Base-by-base conservation (phyloP, 2,329 filamentous ascomycete species). In the Claviceps sp. region DNA sequence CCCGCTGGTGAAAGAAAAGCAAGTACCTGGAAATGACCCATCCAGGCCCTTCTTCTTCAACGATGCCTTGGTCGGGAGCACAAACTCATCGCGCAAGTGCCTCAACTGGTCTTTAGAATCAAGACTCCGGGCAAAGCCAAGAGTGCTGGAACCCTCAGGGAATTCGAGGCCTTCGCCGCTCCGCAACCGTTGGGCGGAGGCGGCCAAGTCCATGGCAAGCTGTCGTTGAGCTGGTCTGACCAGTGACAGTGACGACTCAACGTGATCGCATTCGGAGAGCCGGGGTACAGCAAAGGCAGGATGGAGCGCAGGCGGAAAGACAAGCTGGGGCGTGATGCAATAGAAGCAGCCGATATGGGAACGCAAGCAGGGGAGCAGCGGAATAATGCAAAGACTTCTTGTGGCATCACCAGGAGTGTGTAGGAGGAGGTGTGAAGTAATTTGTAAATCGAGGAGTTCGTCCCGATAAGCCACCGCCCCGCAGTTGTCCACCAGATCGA, bases 61-160 rank as follows among this genome's bases (percentile, higher is more conserved):
- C 42, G 89, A 86, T 9, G 71, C 72, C 64, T 82, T 87, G 3
- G 84, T 85, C 0, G 89, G 89, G 46, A 94, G 82, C 47, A 85
- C 75, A 64, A 91, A 95, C 58, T 91, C 78, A 24, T 80, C 69
- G 37, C 87, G 78, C 51, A 87, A 75, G 52, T 73, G 69, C 16
- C 69, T 67, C 41, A 88, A 65, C n/a, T 73, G 67, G 61, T 88
- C 84, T 58, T 79, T 70, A 0, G 69, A 66, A 64, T 88, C 84
- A 5, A 86, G 71, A 45, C 59, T 58, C 55, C 63, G 63, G 2
- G 78, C 77, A 62, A 73, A 80, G 5, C 71, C 70, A 5, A 71
- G 56, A 0, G 72, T 69, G 52, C 67, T 70, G 52, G 75, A 73
- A 37, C 76, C 65, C 3, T 64, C 50, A n/a, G 76, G 70, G 55